A percentile compares a stretch with the other conserved stretches of the same genome.
phyloP scores from a whole-genome alignment of 768 basidiomycete genomes.

The Suillus weaverae region DNA sequence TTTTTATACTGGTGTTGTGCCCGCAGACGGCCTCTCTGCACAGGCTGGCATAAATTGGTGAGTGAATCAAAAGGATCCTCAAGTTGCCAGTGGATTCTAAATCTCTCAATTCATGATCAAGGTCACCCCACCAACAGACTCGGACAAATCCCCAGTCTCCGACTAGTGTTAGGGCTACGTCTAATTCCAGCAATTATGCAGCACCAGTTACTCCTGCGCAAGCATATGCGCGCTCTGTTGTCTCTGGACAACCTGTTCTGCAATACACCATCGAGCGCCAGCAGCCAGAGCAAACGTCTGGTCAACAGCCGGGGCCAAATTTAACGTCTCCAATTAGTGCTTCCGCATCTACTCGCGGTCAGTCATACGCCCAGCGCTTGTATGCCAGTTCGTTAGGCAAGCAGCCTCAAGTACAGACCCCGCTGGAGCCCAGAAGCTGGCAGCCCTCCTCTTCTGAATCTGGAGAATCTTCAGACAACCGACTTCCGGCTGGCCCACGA shows the following conservation, averaged over 20 bases:
- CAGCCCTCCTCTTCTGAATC: background rate
- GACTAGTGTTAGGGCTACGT: background rate
- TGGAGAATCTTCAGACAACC: background rate
- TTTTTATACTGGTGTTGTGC: background rate
- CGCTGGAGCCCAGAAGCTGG: background rate
- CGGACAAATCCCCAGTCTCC: background rate
- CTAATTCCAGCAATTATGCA: background rate
- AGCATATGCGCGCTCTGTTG: constrained; percentile 18
- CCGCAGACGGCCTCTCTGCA: background rate
- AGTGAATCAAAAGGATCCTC: background rate
- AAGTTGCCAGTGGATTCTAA: background rate
- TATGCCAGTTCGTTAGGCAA: constrained; percentile 41
- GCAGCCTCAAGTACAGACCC: constrained; percentile 10
- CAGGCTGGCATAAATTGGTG: background rate
- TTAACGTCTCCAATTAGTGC: constrained; percentile 1
- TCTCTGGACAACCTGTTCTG: constrained; percentile 14
- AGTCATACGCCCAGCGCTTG: constrained; percentile 42
- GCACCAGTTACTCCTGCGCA: constrained; percentile 21
- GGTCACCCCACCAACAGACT: background rate
- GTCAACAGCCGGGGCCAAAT: constrained; percentile 5
- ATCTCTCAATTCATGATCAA: background rate
- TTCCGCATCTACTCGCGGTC: constrained; percentile 17
- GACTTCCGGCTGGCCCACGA: background rate
- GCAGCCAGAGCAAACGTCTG: constrained; percentile 7
- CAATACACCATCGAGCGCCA: constrained; percentile 21